phyloP scores from a whole-genome alignment of 768 basidiomycete genomes.

The Lepiota subincarnata region DNA sequence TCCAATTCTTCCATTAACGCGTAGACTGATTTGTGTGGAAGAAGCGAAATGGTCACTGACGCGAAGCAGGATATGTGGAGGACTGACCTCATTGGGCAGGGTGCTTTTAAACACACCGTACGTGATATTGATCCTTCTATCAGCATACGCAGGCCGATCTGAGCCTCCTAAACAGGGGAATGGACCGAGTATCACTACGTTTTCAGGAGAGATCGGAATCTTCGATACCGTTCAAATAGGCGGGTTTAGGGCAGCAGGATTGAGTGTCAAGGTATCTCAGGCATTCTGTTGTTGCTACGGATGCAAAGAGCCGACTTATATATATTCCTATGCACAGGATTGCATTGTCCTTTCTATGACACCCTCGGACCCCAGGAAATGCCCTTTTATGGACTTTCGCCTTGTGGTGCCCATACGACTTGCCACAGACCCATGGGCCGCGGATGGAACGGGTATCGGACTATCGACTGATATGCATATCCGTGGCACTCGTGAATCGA shows the following conservation, averaged over 20 bases:
- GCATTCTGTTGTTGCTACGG: background rate
- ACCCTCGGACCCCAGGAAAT: constrained; percentile 51
- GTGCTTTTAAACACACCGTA: constrained; percentile 54
- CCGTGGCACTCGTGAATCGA: background rate
- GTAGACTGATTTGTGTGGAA: constrained; percentile 18
- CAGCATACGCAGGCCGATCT: background rate
- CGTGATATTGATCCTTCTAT: constrained; percentile 18
- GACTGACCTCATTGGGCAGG: constrained; percentile 60
- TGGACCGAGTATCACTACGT: constrained; percentile 58
- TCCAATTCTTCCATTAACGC: background rate
- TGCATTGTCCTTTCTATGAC: constrained; percentile 58
- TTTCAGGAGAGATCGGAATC: constrained; percentile 59
- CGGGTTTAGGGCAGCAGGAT: constrained; percentile 65
- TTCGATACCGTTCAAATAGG: constrained; percentile 42
- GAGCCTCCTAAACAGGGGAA: constrained; percentile 42
- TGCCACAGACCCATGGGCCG: constrained; percentile 56
- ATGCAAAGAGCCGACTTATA: background rate
- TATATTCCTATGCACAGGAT: constrained; percentile 38
- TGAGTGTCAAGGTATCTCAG: constrained; percentile 53
- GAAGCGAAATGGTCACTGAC: constrained; percentile 42
- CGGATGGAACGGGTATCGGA: constrained; percentile 34
- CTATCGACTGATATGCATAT: background rate
- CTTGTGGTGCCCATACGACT: constrained; percentile 60
- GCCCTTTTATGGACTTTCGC: constrained; percentile 57
- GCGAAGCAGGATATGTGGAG: constrained; percentile 73